phyloP scores from a whole-genome alignment of 805 yeast species.

The Maudiozyma turicensis region DNA sequence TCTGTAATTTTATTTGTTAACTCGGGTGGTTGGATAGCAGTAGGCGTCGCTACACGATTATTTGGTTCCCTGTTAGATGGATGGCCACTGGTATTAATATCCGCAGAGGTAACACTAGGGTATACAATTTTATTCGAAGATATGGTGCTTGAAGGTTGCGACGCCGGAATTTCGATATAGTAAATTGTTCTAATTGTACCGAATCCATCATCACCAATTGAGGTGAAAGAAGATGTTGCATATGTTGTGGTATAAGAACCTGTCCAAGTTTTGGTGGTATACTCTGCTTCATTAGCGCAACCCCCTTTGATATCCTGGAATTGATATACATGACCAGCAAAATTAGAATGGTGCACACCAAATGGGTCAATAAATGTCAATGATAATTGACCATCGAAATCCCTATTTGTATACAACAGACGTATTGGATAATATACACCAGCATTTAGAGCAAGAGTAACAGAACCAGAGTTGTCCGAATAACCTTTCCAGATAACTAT shows the following conservation, averaged over 20 bases:
- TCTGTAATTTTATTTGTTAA: too few relatives aligned
- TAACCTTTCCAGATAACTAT: conserved; percentile 11
- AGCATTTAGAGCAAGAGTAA: not conserved
- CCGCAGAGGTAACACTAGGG: too few relatives aligned
- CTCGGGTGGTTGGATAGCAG: too few relatives aligned
- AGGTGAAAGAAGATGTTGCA: not conserved
- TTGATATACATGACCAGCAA: not conserved
- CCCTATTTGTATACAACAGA: not conserved
- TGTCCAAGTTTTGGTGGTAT: not conserved
- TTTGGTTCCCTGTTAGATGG: too few relatives aligned
- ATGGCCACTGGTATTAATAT: too few relatives aligned
- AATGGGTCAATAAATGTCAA: conserved; percentile 3
- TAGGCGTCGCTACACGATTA: too few relatives aligned
- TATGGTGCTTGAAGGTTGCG: too few relatives aligned
- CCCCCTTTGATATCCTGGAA: not conserved
- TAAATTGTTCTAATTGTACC: not conserved
- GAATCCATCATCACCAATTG: not conserved
- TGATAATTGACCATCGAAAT: not conserved
- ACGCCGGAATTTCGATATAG: not conserved
- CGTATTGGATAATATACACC: not conserved
- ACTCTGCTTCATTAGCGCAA: not conserved
- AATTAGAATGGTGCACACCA: not conserved
- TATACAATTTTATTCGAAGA: too few relatives aligned
- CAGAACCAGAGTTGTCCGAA: conserved; percentile 3
- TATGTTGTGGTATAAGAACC: not conserved